These are phyloP conservation scores for Cyberlindnera lachancei DNA, from an alignment of 805 yeast species.

Conservation along the genomic window DNA sequence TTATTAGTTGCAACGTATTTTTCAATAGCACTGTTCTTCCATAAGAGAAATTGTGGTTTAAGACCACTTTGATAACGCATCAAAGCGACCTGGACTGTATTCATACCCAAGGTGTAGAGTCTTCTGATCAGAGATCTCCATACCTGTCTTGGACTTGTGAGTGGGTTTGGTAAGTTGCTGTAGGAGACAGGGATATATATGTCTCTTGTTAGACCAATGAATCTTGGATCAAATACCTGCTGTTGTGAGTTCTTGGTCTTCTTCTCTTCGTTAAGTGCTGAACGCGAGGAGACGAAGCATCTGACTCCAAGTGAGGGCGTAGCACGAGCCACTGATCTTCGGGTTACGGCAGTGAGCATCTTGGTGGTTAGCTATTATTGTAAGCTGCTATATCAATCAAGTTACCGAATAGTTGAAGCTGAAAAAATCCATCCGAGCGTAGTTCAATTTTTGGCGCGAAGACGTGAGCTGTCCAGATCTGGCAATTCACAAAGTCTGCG, in stretches of 20 bases:
- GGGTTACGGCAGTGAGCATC: too few relatives aligned
- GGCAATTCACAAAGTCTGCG: too few relatives aligned
- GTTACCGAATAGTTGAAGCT: too few relatives aligned
- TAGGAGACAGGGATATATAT: slow-evolving; percentile 46
- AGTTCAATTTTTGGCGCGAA: too few relatives aligned
- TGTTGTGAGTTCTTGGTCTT: slow-evolving; percentile 13
- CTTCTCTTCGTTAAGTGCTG: background rate
- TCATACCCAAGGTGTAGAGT: slow-evolving; percentile 54
- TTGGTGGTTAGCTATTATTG: too few relatives aligned
- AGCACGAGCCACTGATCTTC: background rate
- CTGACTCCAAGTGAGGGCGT: background rate
- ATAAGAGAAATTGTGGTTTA: slow-evolving; percentile 60
- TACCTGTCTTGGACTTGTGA: slow-evolving; percentile 34
- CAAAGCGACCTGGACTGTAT: slow-evolving; percentile 59
- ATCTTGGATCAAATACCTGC: slow-evolving; percentile 31
- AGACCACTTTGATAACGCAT: slow-evolving; percentile 62
- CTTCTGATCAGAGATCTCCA: slow-evolving; percentile 48
- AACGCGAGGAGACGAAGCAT: background rate
- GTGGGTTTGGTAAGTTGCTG: slow-evolving; percentile 35
- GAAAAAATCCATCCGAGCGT: too few relatives aligned
- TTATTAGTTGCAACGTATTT: slow-evolving; percentile 70
- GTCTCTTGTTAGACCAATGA: slow-evolving; percentile 34
- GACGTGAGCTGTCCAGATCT: too few relatives aligned
- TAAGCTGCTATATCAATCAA: too few relatives aligned
- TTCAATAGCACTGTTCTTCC: slow-evolving; percentile 85